Percentiles rank a stretch among this genome's conserved stretches.
Conservation (phyloP, 2,329 filamentous ascomycete species). For the Aspergillus floridensis region DNA sequence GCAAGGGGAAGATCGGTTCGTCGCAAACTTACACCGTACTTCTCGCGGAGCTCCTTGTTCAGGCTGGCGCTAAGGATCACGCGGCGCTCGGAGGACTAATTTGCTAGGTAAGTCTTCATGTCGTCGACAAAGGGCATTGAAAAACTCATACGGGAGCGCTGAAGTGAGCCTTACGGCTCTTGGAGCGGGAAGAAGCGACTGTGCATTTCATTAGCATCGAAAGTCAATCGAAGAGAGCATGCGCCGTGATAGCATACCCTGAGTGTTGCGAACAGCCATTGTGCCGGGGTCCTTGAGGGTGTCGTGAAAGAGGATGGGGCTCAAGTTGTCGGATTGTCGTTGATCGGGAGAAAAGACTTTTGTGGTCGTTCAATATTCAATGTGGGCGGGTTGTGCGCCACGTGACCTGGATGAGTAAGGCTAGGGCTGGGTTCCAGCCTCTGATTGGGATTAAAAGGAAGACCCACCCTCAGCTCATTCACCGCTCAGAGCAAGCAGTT, state of each 20-base stretch:
- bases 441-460: too few species aligned
- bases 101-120: not conserved
- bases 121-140: not conserved
- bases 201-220: not conserved
- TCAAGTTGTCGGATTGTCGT: not conserved
- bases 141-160: not conserved
- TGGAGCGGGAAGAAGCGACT: not conserved
- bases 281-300: not conserved
- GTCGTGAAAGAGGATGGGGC: not conserved
- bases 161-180: not conserved
- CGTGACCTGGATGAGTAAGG: not conserved
- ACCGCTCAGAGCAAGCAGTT: not conserved
- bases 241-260: not conserved
- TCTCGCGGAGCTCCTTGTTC: conserved; percentile 95
- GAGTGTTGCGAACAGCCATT: not conserved
- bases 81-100: conserved; percentile 73
- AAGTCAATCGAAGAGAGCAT: too few species aligned
- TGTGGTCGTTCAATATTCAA: not conserved
- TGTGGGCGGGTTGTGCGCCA: not conserved
- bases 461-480: not conserved
- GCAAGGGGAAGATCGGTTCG: not conserved
- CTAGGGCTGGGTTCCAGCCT: not conserved
- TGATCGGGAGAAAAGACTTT: not conserved
- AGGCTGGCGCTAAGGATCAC: conserved; percentile 96
- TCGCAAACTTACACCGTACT: conserved; percentile 80